These are phyloP conservation scores for Pleurotus salmoneostramineus DNA, from an alignment of 768 basidiomycete species.

Conservation along the genomic window DNA sequence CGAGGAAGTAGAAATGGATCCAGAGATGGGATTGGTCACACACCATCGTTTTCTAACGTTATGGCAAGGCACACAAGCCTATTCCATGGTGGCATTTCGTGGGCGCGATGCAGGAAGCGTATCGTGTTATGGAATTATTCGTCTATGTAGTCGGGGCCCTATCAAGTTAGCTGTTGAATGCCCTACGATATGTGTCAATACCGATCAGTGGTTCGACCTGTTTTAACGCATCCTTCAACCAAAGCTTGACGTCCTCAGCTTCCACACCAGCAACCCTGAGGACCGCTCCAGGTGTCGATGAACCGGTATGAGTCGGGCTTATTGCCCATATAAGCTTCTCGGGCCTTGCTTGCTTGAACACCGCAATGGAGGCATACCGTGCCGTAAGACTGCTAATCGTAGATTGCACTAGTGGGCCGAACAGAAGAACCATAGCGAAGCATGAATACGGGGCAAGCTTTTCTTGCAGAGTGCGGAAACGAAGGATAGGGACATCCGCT, in stretches of 20 bases:
- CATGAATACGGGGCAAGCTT: conserved; percentile 80
- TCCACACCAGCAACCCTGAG: conserved; percentile 74
- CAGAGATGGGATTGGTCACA: too few species aligned
- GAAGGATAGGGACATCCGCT: conserved; percentile 17
- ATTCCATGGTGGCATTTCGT: too few species aligned
- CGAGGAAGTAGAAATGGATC: too few species aligned
- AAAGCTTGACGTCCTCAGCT: conserved; percentile 69
- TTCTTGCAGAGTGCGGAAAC: conserved; percentile 47
- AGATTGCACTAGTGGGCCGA: conserved; percentile 56
- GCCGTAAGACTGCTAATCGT: conserved; percentile 45
- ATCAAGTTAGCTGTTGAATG: conserved; percentile 34
- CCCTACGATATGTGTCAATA: conserved; percentile 57
- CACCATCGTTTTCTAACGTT: too few species aligned
- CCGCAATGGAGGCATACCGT: conserved; percentile 49
- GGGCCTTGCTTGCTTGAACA: conserved; percentile 61
- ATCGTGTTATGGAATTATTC: too few species aligned
- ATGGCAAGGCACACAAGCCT: too few species aligned
- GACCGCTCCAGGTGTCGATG: conserved; percentile 40
- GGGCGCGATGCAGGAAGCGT: too few species aligned
- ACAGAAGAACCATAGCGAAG: conserved; percentile 83
- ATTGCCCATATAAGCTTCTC: conserved; percentile 79
- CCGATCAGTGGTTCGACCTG: conserved; percentile 55
- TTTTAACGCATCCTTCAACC: conserved; percentile 56
- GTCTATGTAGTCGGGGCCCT: too few species aligned
- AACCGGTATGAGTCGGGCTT: conserved; percentile 46